Percentiles rank a stretch among this genome's conserved stretches.
These are phyloP conservation scores for Nothophoma quercina DNA, from an alignment of 2,329 filamentous ascomycete species.

Conservation along the genomic window DNA sequence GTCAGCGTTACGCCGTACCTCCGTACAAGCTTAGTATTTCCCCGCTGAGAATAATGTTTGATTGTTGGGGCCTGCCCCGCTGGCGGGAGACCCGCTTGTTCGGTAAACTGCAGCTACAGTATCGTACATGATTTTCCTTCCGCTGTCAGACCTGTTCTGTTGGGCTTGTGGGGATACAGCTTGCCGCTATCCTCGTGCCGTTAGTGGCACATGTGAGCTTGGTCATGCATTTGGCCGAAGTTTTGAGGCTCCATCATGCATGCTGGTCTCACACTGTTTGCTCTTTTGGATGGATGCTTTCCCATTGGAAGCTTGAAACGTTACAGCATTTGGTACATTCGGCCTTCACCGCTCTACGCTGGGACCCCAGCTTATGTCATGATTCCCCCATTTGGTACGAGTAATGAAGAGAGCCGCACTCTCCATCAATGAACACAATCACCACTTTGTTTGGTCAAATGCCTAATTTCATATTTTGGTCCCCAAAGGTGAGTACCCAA, in stretches of 20 bases:
- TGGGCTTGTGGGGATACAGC: slow-evolving; percentile 25
- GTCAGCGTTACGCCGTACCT: slow-evolving; percentile 35
- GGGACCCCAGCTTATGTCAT: slow-evolving; percentile 18
- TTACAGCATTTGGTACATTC: slow-evolving; percentile 16
- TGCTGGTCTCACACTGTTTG: slow-evolving; percentile 12
- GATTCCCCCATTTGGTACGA: slow-evolving; percentile 27
- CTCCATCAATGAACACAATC: slow-evolving; percentile 14
- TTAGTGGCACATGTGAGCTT: slow-evolving; percentile 24
- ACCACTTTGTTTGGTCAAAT: background rate
- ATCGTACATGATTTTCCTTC: slow-evolving; percentile 36
- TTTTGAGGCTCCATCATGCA: slow-evolving; percentile 29
- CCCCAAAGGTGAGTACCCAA: background rate
- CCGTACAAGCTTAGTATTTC: slow-evolving; percentile 20
- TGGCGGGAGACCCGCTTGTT: slow-evolving; percentile 19
- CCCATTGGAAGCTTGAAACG: slow-evolving; percentile 12
- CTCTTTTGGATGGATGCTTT: slow-evolving; percentile 3
- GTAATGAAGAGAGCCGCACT: slow-evolving; percentile 27
- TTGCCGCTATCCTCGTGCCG: slow-evolving; percentile 17
- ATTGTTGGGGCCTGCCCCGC: slow-evolving; percentile 22
- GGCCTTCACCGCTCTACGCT: slow-evolving; percentile 4
- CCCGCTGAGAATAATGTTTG: slow-evolving; percentile 21
- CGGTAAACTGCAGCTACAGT: slow-evolving; percentile 30
- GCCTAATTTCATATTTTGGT: no score
- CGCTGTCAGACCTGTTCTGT: slow-evolving; percentile 34
- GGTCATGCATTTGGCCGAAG: slow-evolving; percentile 17